These are phyloP conservation scores for Spergularia azorica DNA, from an alignment of 179 eudicot species.

Conservation along the genomic window DNA sequence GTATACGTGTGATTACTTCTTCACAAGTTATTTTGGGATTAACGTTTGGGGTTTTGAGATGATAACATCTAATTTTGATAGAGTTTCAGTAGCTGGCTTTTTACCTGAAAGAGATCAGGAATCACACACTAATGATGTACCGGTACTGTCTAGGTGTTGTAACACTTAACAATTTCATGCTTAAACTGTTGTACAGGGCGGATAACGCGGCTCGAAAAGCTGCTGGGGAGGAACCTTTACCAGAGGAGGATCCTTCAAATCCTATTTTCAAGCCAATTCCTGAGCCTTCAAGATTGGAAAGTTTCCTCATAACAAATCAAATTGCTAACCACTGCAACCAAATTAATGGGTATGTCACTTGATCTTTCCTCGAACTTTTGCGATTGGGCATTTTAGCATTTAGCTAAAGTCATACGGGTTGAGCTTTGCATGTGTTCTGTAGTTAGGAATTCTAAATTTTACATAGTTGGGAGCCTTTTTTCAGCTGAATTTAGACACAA, in stretches of 20 bases:
- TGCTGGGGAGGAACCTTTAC: constrained; percentile 92
- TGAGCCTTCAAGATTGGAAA: constrained; percentile 87
- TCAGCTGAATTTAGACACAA: neutral
- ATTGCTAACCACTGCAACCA: constrained; percentile 92
- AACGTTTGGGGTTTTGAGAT: neutral
- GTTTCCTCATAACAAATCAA: constrained; percentile 91
- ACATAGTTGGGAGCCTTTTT: neutral
- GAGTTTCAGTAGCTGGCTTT: neutral
- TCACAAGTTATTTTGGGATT: neutral
- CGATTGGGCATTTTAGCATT: neutral
- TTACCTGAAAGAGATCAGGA: neutral
- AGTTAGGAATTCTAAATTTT: neutral
- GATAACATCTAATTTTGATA: neutral
- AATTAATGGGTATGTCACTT: constrained; percentile 73
- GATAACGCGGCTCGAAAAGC: constrained; percentile 85
- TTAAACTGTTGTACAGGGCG: constrained; percentile 43
- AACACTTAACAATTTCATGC: neutral
- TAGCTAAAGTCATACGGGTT: neutral
- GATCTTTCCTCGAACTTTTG: neutral
- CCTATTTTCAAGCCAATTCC: constrained; percentile 77
- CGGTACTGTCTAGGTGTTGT: neutral
- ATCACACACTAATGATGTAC: neutral
- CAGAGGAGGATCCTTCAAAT: constrained; percentile 92
- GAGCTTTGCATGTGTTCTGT: neutral
- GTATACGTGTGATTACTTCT: no score